Percentiles rank a stretch among this genome's conserved stretches.
Conservation (phyloP, 2,329 filamentous ascomycete species). For the Cladophialophora psammophila region DNA sequence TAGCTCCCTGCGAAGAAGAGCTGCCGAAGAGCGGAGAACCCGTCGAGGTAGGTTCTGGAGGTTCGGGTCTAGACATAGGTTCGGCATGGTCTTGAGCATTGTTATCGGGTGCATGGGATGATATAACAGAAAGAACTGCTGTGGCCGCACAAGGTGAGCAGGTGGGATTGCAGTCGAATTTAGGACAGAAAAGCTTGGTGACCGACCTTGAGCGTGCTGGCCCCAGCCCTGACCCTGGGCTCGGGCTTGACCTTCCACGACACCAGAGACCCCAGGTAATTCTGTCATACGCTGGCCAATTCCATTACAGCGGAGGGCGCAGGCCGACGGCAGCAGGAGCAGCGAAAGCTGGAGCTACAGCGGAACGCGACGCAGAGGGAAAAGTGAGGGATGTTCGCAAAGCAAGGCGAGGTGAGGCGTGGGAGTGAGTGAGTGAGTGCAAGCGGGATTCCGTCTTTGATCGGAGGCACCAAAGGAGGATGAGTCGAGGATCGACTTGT, state of each 20-base stretch:
- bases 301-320: constrained; percentile 33
- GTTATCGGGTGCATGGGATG: constrained; percentile 22
- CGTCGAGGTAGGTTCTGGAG: constrained; percentile 31
- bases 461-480: background rate
- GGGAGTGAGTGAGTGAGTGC: constrained; percentile 19
- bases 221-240: constrained; percentile 25
- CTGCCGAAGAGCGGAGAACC: constrained; percentile 20
- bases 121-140: constrained; percentile 18
- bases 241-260: constrained; percentile 34
- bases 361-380: constrained; percentile 1
- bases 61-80: constrained; percentile 37
- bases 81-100: constrained; percentile 36
- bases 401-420: constrained; percentile 24
- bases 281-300: constrained; percentile 36
- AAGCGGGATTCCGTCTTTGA: constrained; percentile 2
- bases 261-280: constrained; percentile 28
- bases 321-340: constrained; percentile 17
- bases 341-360: constrained; percentile 6
- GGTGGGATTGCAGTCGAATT: background rate
- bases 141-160: constrained; percentile 23
- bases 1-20: constrained; percentile 15
- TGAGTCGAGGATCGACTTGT: constrained; percentile 22
- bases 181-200: constrained; percentile 8
- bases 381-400: constrained; percentile 21
- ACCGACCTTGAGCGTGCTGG: constrained; percentile 29